A percentile compares a stretch with the other conserved stretches of the same genome.
Conservation (phyloP, 139 green algal species). For the Zygnema circumcarinatum region DNA sequence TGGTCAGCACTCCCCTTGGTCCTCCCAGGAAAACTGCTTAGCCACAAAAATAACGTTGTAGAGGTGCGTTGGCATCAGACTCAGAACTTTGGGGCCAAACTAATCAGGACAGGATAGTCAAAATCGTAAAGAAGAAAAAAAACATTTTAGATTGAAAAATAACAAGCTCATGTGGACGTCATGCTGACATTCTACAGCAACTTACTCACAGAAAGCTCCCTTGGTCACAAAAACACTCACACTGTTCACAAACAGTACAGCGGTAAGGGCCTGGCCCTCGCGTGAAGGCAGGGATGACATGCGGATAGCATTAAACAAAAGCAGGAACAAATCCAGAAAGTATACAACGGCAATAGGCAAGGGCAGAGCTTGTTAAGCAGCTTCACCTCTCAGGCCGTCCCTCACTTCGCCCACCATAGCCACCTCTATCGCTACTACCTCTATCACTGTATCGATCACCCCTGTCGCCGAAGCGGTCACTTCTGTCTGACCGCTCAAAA, state of each 20-base stretch:
- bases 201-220: no score
- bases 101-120: neutral
- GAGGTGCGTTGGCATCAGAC: neutral
- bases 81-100: neutral
- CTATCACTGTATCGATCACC: neutral
- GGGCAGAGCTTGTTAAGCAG: neutral
- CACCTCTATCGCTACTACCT: conserved; percentile 6
- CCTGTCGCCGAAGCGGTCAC: neutral
- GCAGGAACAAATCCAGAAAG: neutral
- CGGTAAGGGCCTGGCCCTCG: neutral
- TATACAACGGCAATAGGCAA: neutral
- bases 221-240: no score
- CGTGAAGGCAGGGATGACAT: neutral
- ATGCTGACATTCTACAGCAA: no score
- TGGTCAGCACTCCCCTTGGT: neutral
- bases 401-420: conserved; percentile 1
- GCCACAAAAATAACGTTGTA: no score
- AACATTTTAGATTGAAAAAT: neutral
- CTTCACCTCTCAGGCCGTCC: neutral
- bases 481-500: neutral
- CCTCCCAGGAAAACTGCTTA: no score
- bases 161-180: no score
- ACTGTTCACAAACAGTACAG: neutral
- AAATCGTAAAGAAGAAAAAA: neutral
- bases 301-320: neutral